Evolutionary conservation across 2,329 filamentous ascomycete genomes (phyloP), one percentile per base, ranked within the genome.

Genomic region (Diatrype stigma): DNA sequence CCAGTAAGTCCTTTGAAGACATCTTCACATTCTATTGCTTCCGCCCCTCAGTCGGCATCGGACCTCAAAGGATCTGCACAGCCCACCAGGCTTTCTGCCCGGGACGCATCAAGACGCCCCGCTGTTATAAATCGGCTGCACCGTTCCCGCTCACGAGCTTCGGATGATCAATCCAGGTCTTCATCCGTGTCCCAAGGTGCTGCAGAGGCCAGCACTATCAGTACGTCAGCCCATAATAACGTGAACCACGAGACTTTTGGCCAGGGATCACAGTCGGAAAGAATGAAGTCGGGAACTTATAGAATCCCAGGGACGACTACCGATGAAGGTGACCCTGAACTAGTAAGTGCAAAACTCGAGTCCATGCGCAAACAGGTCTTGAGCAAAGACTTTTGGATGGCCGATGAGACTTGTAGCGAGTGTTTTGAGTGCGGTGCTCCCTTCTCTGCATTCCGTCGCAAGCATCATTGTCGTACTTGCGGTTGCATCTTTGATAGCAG

Each of bases 401-500:
- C 91, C 53, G 94, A 99, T 66, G 94, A 97, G 64, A 96, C 95
- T 56, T 95, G 93, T 53, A 97, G 96, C 66, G 93, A 96, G 62
- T 99, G 94, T 64, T 99, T 96, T 66, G 82, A 90, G 42, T 99
- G 94, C 63, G 90, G 90, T 42, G 87, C 90, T 52, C 81, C 89
- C 2, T 99, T 99, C 64, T 91, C 90, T 0, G 94, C 93, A 1
- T 97, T 97, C 66, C 83, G 94, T 52, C 84, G 94, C 57, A 99
- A 99, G 66, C 94, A 99, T 67, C 94, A 99, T 69, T 99, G 94
- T 68, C 85, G 95, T 54, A 89, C 85, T 0, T 99, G 94, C 66
- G 94, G 94, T n/a, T 96, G 96, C 64, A 99, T 99, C 42, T 99
- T 99, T 64, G 94, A 97, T 68, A 89, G 90, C 4, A 96, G 95